Evolutionary conservation across 1,139 yeast genomes (phyloP), one percentile per base, ranked within the genome.

Genomic region (Blastobotrys aristatus): DNA sequence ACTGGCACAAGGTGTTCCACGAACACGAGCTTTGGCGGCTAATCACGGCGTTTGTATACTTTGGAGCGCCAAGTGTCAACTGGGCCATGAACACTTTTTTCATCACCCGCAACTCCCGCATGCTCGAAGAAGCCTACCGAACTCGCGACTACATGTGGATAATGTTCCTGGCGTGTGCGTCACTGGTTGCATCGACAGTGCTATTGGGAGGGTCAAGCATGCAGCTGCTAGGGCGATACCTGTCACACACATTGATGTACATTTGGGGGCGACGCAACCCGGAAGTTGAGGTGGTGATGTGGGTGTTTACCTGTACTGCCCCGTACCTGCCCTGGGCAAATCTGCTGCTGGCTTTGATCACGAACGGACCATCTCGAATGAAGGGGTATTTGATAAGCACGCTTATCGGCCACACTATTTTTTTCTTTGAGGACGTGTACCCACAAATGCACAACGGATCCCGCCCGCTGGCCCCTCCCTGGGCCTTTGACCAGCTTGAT

Each of bases 201-300:
- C 54, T 53, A 33, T 51, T 68, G n/a, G 58, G 57, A 22, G 61
- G 66, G 10, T 21, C 29, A 10, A 41, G 46, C 14, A 20, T 70
- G 30, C 62, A 64, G 24, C 55, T 67, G 27, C 59, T 73, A 20
- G 74, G 76, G 5, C 57, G 64, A 1, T 63, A 66, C 26, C 58
- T 76, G 32, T 59, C 69, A 21, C 67, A 70, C 42, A 62, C 70
- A 3, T 49, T 75, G 44, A 54, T 70, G 2, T 76, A 72, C 54
- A 58, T 75, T 32, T 74, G 78, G 75, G 65, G 76, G 0, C 67
- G 76, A 22, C 66, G 74, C 21, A 68, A 74, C 50, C 72, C 75
- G 2, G 65, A 65, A 26, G 63, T 66, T 21, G 65, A 65, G 33
- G 56, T 74, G 22, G 56, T 72, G 22, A 55, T 73, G 50, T 74